Evolutionary conservation across 2,329 filamentous ascomycete genomes (phyloP).

Genomic region (Cercospora nicotianae): DNA sequence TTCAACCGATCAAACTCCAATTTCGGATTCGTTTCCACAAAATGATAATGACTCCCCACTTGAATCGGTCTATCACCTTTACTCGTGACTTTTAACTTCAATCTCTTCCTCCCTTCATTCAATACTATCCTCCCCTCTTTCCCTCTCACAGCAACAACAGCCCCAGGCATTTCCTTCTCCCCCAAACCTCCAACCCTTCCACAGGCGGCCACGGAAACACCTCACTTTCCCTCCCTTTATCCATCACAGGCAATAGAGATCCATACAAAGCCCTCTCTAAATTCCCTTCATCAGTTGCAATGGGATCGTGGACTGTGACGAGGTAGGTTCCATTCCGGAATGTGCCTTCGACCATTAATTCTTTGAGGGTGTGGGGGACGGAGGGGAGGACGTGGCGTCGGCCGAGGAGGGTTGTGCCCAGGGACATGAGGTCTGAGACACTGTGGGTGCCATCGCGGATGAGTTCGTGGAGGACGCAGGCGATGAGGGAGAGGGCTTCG

Average conservation of each 20-base stretch:
- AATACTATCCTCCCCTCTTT: conserved; percentile 63
- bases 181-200: conserved; percentile 62
- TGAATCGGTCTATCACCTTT: conserved; percentile 88
- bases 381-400: conserved; percentile 86
- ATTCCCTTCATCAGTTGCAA: conserved; percentile 82
- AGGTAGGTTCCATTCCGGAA: conserved; percentile 89
- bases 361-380: conserved; percentile 73
- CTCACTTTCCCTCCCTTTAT: conserved; percentile 39
- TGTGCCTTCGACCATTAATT: conserved; percentile 92
- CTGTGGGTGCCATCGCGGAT: conserved; percentile 94
- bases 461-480: conserved; percentile 88
- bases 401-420: conserved; percentile 89
- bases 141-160: conserved; percentile 69
- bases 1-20: conserved; percentile 82
- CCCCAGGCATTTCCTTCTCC: conserved; percentile 70
- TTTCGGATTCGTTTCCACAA: conserved; percentile 89
- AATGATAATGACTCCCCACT: conserved; percentile 92
- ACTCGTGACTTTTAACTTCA: conserved; percentile 75
- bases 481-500: conserved; percentile 81
- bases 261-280: conserved; percentile 85
- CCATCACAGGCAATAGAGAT: conserved; percentile 81
- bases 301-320: conserved; percentile 89
- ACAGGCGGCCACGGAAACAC: conserved; percentile 56
- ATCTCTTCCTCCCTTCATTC: conserved; percentile 72
- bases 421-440: conserved; percentile 88